phyloP scores from a whole-genome alignment of 805 yeast genomes.

The Sugiyamaella marilandica region DNA sequence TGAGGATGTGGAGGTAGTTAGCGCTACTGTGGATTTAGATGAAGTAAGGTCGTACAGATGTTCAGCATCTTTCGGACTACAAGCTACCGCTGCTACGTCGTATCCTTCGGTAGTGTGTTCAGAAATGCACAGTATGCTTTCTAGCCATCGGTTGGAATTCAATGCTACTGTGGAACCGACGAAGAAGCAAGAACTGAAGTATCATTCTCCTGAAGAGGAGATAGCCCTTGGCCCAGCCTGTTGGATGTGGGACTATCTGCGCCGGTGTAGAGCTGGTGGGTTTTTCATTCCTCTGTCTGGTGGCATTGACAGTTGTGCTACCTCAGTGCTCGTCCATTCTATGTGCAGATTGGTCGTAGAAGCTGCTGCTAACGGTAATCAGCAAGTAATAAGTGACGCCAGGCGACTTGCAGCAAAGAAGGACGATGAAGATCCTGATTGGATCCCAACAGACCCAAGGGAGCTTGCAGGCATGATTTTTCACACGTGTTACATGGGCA shows the following conservation, averaged over 20 bases:
- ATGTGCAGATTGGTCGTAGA: slow-evolving; percentile 84
- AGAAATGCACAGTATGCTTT: slow-evolving; percentile 18
- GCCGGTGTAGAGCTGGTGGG: slow-evolving; percentile 88
- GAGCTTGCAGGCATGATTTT: slow-evolving; percentile 74
- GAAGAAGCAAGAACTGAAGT: slow-evolving; percentile 43
- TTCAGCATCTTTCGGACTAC: slow-evolving; percentile 67
- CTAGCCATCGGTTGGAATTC: slow-evolving; percentile 34
- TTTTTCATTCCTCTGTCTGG: slow-evolving; percentile 92
- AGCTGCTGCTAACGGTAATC: slow-evolving; percentile 63
- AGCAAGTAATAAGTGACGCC: slow-evolving; percentile 74
- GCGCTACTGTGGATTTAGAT: slow-evolving; percentile 92
- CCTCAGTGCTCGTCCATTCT: slow-evolving; percentile 87
- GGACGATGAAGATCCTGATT: slow-evolving; percentile 38
- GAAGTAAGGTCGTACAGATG: slow-evolving; percentile 82
- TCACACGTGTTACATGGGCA: slow-evolving; percentile 94
- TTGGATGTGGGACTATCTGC: slow-evolving; percentile 97
- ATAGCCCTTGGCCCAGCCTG: slow-evolving; percentile 98
- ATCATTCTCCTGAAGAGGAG: slow-evolving; percentile 89
- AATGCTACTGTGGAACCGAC: slow-evolving; percentile 62
- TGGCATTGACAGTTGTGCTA: slow-evolving; percentile 97
- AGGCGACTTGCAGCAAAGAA: slow-evolving; percentile 55
- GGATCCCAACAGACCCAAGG: slow-evolving; percentile 68
- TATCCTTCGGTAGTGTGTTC: slow-evolving; percentile 24
- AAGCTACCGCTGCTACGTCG: slow-evolving; percentile 47
- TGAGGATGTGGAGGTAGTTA: slow-evolving; percentile 86